Conservation (phyloP, 106 monocot species). For the Dioscorea zingiberensis region DNA sequence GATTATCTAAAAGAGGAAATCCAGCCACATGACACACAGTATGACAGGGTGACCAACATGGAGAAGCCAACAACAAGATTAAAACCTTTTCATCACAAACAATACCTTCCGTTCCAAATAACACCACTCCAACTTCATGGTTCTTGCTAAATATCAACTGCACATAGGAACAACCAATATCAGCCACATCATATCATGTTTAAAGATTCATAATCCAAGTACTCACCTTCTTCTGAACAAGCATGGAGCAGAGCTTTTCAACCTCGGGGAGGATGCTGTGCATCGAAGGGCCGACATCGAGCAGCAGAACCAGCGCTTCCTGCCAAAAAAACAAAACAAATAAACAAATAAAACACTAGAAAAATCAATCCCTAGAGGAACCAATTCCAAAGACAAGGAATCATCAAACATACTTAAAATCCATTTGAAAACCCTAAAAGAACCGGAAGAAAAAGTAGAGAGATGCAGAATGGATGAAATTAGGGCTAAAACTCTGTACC, state of each 20-base stretch:
- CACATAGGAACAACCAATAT: conserved; percentile 11
- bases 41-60: too few relatives aligned
- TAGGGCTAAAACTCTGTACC: neutral
- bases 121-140: conserved; percentile 83
- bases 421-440: too few relatives aligned
- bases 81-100: neutral
- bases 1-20: too few relatives aligned
- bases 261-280: conserved; percentile 65
- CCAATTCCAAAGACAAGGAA: too few relatives aligned
- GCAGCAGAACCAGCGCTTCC: conserved; percentile 74
- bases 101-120: conserved; percentile 88
- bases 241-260: conserved; percentile 73
- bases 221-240: conserved; percentile 84
- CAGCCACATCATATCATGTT: too few relatives aligned
- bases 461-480: too few relatives aligned
- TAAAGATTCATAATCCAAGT: neutral
- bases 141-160: conserved; percentile 80
- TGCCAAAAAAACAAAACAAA: conserved; percentile 9
- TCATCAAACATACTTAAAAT: too few relatives aligned
- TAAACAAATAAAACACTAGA: neutral
- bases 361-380: too few relatives aligned
- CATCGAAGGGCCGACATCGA: conserved; percentile 94
- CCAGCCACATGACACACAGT: too few relatives aligned
- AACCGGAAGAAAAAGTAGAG: too few relatives aligned
- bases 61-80: too few relatives aligned